Base-by-base conservation (phyloP, 345 rosid species). In the Eucalyptus rudis region DNA sequence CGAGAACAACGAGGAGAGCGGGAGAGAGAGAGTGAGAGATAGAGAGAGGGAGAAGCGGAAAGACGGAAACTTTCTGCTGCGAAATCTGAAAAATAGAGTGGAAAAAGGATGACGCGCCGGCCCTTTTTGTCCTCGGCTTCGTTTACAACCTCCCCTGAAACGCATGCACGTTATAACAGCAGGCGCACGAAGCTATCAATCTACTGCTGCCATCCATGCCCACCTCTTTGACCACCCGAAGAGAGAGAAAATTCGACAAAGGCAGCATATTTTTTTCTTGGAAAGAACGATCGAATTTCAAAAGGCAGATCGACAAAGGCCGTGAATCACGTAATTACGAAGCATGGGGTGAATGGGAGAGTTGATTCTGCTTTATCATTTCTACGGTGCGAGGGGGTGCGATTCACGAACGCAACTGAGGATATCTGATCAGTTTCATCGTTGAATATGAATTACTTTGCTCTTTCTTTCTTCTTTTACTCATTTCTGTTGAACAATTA, bases 111-210 rank as follows among this genome's bases (percentile, higher is more conserved):
- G 86, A 88, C 29, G 47, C 87, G 79, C 84, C 52, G 90, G 91
- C 90, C 89, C 88, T 90, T 88, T 90, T 89, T 90, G 91, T 92
- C 91, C 86, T 91, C 89, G 87, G 90, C 91, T 88, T 89, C 88
- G 90, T 89, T 89, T 86, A 79, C 87, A 64, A 5, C n/a, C 89
- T 80, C 13, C 86, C 24, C 45, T 71, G 12, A 27, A 87, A 56
- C 76, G 2, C 76, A 16, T 29, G 7, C 44, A 13, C 33, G 59
- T 10, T 49, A 86, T 24, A 36, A 19, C 45, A 19, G 45, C 81
- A 36, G 81, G 45, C 45, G 40, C 81, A 19, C 81, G 25, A 20
- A 36, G 80, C 44, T 71, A 10, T 71, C 45, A 36, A 33, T 36
- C 81, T 68, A 8, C 80, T 40, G 5, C 66, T 27, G 13, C 59